A percentile compares a stretch with the other conserved stretches of the same genome.
phyloP scores from a whole-genome alignment of 441 rosid species.

The Brassica balearica region DNA sequence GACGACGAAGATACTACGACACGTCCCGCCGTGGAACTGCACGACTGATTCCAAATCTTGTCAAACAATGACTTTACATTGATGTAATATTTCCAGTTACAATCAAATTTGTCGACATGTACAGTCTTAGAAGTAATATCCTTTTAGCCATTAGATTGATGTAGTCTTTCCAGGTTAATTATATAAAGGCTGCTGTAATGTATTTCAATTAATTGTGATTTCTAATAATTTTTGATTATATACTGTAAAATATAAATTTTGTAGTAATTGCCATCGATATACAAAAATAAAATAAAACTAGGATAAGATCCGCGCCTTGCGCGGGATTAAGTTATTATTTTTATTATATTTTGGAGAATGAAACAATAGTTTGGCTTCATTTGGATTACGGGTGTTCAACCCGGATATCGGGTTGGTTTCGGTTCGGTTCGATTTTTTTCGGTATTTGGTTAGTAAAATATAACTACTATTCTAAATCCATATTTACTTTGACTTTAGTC shows the following conservation, averaged over 20 bases:
- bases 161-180: neutral
- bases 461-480: no score
- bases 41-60: conserved; percentile 56
- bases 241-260: no score
- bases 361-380: no score
- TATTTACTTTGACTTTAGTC: no score
- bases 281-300: neutral
- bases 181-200: neutral
- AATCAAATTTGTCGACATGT: neutral
- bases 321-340: no score
- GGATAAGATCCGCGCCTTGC: no score
- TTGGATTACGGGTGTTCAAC: no score
- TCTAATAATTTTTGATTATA: no score
- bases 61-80: conserved; percentile 39
- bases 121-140: neutral
- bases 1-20: conserved; percentile 51
- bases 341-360: no score
- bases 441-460: no score
- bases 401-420: no score
- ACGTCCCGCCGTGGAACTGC: conserved; percentile 54
- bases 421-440: no score
- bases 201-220: neutral
- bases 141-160: neutral
- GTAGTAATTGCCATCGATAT: neutral
- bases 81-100: neutral